phyloP scores from a whole-genome alignment of 768 basidiomycete species.

The Psilocybe sp. region DNA sequence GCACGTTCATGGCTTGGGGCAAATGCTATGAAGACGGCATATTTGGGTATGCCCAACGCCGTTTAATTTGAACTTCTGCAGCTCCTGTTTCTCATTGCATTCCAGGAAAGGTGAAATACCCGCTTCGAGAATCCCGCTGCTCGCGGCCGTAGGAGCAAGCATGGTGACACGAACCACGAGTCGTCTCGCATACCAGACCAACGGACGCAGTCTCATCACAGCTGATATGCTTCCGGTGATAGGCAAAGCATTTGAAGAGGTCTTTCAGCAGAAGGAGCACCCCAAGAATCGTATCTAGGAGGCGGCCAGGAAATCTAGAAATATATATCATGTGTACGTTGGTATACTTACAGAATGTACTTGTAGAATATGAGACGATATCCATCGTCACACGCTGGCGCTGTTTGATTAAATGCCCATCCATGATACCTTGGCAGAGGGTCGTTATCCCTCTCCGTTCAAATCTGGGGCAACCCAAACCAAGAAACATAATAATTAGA shows the following conservation, averaged over 20 bases:
- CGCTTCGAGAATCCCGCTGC: slow-evolving; percentile 67
- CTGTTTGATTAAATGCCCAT: too few relatives aligned
- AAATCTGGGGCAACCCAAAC: too few relatives aligned
- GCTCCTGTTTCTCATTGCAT: neutral
- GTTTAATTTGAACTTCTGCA: neutral
- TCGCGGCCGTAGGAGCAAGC: slow-evolving; percentile 85
- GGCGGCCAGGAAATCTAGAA: too few relatives aligned
- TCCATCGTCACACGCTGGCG: too few relatives aligned
- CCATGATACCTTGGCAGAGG: too few relatives aligned
- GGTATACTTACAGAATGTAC: too few relatives aligned
- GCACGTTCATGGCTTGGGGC: slow-evolving; percentile 92
- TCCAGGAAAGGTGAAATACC: slow-evolving; percentile 52
- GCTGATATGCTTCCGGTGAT: slow-evolving; percentile 70
- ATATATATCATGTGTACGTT: too few relatives aligned
- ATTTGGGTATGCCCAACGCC: slow-evolving; percentile 56
- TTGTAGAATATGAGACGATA: too few relatives aligned
- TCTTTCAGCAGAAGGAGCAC: slow-evolving; percentile 50
- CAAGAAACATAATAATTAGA: too few relatives aligned
- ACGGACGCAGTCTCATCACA: slow-evolving; percentile 81
- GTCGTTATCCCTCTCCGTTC: too few relatives aligned
- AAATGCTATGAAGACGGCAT: slow-evolving; percentile 87
- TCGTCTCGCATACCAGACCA: slow-evolving; percentile 66
- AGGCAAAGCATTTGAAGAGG: slow-evolving; percentile 67
- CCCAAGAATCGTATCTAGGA: too few relatives aligned
- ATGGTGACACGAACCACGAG: slow-evolving; percentile 88